Percentiles rank a stretch among this genome's conserved stretches.
Evolutionary conservation across 208 protist genomes (phyloP).

Genomic region (Perkinsela sp.): DNA sequence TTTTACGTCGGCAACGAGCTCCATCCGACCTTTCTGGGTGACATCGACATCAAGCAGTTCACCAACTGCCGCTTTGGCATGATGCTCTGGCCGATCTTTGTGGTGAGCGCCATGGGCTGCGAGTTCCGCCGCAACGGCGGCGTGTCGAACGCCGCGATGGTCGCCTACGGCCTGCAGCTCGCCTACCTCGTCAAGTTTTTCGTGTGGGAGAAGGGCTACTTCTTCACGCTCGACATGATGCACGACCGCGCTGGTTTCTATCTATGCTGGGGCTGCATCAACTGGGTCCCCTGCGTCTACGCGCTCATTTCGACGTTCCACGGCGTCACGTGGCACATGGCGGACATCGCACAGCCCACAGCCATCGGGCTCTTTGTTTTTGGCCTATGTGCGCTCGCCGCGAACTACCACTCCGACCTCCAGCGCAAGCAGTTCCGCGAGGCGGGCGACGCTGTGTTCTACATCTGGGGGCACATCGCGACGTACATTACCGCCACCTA

Average conservation of each 20-base stretch:
- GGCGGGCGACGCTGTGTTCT: slow-evolving; percentile 6
- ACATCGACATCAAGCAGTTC: slow-evolving; percentile 83
- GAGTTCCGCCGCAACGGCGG: slow-evolving; percentile 24
- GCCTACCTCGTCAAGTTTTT: slow-evolving; percentile 77
- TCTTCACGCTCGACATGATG: slow-evolving; percentile 87
- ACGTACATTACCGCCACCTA: slow-evolving; percentile 9
- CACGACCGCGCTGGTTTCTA: slow-evolving; percentile 82
- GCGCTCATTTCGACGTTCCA: slow-evolving; percentile 72
- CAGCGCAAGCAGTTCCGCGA: slow-evolving; percentile 14
- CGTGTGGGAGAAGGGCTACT: slow-evolving; percentile 50
- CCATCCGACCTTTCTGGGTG: slow-evolving; percentile 61
- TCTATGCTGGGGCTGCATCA: slow-evolving; percentile 74
- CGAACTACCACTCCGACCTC: slow-evolving; percentile 16
- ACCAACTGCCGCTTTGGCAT: slow-evolving; percentile 75
- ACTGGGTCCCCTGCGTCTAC: slow-evolving; percentile 80
- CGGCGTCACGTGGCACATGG: slow-evolving; percentile 5
- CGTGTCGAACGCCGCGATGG: slow-evolving; percentile 36
- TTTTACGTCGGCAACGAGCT: slow-evolving; percentile 80
- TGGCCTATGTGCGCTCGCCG: slow-evolving; percentile 2
- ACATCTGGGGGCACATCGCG: slow-evolving; percentile 13
- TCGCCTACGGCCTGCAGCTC: slow-evolving; percentile 49
- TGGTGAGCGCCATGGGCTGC: slow-evolving; percentile 14
- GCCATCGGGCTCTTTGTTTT: slow-evolving; percentile 2
- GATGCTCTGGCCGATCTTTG: slow-evolving; percentile 75
- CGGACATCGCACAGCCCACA: neutral